Base-by-base conservation (phyloP, 2,329 filamentous ascomycete species). In the Colletotrichum magnum region DNA sequence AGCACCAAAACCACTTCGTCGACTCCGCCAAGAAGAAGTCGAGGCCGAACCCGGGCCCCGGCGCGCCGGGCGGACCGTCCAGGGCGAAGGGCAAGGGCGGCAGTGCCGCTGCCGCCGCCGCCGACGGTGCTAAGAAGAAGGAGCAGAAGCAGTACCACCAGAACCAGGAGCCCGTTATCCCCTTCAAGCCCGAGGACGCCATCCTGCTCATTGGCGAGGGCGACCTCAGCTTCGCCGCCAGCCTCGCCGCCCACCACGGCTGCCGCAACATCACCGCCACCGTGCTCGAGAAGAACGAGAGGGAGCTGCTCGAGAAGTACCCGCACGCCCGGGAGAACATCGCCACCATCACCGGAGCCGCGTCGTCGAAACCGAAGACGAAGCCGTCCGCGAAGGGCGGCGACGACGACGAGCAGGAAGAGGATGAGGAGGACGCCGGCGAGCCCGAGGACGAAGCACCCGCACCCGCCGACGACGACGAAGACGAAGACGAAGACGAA, bases 201-300 rank as follows among this genome's bases (percentile, higher is more conserved):
- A 94, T 95, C 71, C 88, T 96, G 6, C 87, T 95, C 3, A 82
- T 95, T 59, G 93, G 93, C 75, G 93, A 96, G 77, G 93, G 90
- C 72, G 93, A 97, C 79, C 89, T 96, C 76, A 94, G 92, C 77
- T 95, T 94, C 78, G 88, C 93, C 13, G 86, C 87, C 32, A 90
- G 89, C 2, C 85, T 95, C 2, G 84, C 92, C 60, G 79, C 85
- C 61, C 85, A 92, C 75, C 92, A 94, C 80, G 85, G 84, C 72
- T 93, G 90, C 82, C 85, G 82, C 69, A 84, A 90, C 75, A 79
- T 95, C 6, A 91, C 89, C 0, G 92, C 92, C 45, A 94, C 93
- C 2, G 89, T 92, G 16, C 86, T 88, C 73, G 93, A 95, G 77
- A 83, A 82, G 75, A 79, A 81, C 67, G 77, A 83, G 39, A 82